A percentile compares a stretch with the other conserved stretches of the same genome.
These are phyloP conservation scores for Malus asiatica DNA, from an alignment of 306 rosid genomes.

Conservation along the genomic window DNA sequence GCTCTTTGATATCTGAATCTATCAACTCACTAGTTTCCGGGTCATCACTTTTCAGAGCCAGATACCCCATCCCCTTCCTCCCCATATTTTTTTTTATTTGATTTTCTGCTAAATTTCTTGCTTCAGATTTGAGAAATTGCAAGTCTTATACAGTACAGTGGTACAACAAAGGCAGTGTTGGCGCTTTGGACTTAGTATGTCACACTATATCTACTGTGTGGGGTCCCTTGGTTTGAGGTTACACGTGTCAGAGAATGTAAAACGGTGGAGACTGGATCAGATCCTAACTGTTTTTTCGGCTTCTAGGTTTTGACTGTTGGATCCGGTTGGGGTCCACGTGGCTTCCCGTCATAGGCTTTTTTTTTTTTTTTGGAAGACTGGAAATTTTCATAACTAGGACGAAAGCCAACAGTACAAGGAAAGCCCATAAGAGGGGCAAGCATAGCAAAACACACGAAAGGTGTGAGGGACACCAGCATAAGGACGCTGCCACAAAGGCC, in stretches of 20 bases:
- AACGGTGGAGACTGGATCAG: background rate
- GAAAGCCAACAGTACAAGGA: too few species aligned
- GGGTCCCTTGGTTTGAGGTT: background rate
- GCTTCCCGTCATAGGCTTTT: too few species aligned
- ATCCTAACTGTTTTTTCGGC: background rate
- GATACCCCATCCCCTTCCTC: slow-evolving; percentile 31
- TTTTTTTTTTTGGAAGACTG: too few species aligned
- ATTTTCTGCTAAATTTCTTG: background rate
- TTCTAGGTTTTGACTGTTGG: too few species aligned
- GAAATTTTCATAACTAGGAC: too few species aligned
- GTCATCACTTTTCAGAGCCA: slow-evolving; percentile 39
- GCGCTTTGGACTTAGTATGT: background rate
- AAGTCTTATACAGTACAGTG: background rate
- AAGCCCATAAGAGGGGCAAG: too few species aligned
- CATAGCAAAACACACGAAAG: too few species aligned
- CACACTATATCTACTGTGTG: background rate
- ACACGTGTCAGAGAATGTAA: background rate
- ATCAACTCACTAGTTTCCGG: slow-evolving; percentile 25
- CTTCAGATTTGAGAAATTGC: background rate
- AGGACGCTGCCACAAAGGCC: too few species aligned
- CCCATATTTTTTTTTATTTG: slow-evolving; percentile 21
- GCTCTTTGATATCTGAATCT: slow-evolving; percentile 40
- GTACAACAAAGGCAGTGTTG: background rate
- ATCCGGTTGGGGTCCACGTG: too few species aligned
- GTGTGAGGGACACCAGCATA: too few species aligned